Conservation (phyloP, 768 basidiomycete species). For the Calocybe indica region DNA sequence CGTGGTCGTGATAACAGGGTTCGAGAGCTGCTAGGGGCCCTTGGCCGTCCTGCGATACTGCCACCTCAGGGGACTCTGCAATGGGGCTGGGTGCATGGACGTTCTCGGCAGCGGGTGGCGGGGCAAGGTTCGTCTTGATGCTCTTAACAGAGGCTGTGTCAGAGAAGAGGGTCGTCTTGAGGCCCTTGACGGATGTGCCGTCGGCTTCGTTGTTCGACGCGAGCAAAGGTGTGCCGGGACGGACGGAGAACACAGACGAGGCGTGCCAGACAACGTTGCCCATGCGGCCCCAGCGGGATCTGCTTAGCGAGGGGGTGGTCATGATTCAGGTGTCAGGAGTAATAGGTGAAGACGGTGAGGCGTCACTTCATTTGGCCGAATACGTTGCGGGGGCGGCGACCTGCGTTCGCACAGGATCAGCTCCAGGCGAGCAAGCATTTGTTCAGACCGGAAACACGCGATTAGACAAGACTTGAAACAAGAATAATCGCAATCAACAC, state of each 20-base stretch:
- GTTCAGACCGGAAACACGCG: no score
- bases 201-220: slow-evolving; percentile 19
- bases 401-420: neutral
- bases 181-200: slow-evolving; percentile 19
- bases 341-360: neutral
- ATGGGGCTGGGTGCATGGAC: slow-evolving; percentile 53
- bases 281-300: slow-evolving; percentile 54
- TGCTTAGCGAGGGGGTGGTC: slow-evolving; percentile 25
- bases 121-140: slow-evolving; percentile 9
- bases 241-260: slow-evolving; percentile 40
- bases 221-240: slow-evolving; percentile 26
- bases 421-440: no score
- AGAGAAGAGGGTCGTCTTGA: slow-evolving; percentile 10
- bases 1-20: slow-evolving; percentile 15
- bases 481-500: no score
- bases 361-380: no score
- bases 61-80: slow-evolving; percentile 61
- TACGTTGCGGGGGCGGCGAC: slow-evolving; percentile 25
- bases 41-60: slow-evolving; percentile 34
- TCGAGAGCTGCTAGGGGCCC: slow-evolving; percentile 39
- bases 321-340: slow-evolving; percentile 15
- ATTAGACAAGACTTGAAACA: no score
- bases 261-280: slow-evolving; percentile 55
- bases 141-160: slow-evolving; percentile 5
- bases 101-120: slow-evolving; percentile 14